Percentiles rank a stretch among this genome's conserved stretches.
These are phyloP conservation scores for Rubus parviflorus DNA, from an alignment of 306 rosid genomes.

Conservation along the genomic window DNA sequence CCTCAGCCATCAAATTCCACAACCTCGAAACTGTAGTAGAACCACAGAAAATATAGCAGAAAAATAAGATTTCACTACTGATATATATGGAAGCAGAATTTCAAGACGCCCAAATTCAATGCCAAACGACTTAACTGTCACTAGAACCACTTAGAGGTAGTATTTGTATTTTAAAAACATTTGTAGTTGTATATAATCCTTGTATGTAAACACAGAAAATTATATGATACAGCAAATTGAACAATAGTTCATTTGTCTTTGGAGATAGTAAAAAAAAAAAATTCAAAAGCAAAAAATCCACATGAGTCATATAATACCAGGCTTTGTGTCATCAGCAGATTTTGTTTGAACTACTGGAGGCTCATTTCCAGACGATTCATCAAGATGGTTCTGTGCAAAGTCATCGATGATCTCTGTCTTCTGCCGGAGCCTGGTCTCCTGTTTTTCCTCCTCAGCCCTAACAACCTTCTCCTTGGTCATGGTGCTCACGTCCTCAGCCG, in stretches of 20 bases:
- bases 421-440: conserved; percentile 36
- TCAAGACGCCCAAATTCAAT: not conserved
- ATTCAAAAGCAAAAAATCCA: not conserved
- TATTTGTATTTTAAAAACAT: not conserved
- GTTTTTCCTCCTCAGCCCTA: conserved; percentile 57
- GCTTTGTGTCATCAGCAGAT: conserved; percentile 44
- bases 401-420: conserved; percentile 40
- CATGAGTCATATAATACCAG: conserved; percentile 27
- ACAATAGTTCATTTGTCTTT: conserved; percentile 26
- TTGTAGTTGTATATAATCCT: not conserved
- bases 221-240: conserved; percentile 19
- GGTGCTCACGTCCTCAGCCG: conserved; percentile 58
- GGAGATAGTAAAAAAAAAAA: not conserved
- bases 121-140: not conserved
- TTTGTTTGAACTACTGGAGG: conserved; percentile 58
- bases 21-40: not conserved
- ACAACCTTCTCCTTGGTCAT: conserved; percentile 71
- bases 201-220: not conserved
- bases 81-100: not conserved
- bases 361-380: conserved; percentile 38
- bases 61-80: not conserved
- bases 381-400: conserved; percentile 47
- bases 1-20: not conserved
- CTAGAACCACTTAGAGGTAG: not conserved
- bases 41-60: no score